Conservation (phyloP, 2,329 filamentous ascomycete species). For the Coniochaeta sp. region DNA sequence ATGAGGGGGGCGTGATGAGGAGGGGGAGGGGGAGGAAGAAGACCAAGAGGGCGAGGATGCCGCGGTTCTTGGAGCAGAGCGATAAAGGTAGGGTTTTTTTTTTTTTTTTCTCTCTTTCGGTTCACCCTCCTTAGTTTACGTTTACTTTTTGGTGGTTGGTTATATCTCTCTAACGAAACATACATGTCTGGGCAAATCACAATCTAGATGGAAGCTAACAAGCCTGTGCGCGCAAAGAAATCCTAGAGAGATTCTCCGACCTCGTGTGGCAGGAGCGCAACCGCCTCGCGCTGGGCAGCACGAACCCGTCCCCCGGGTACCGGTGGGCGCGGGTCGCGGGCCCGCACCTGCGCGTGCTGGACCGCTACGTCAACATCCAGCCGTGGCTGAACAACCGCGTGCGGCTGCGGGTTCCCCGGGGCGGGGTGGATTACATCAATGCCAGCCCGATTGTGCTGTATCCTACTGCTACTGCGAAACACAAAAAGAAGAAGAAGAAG, state of each 20-base stretch:
- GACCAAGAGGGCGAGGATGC: conserved; percentile 17
- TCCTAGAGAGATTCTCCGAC: conserved; percentile 44
- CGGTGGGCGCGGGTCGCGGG: conserved; percentile 45
- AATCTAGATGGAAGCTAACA: too few relatives aligned
- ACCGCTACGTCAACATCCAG: conserved; percentile 85
- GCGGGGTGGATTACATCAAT: conserved; percentile 72
- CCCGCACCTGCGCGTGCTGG: conserved; percentile 53
- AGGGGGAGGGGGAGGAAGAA: not conserved
- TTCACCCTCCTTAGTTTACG: too few relatives aligned
- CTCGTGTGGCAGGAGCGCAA: conserved; percentile 45
- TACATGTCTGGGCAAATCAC: not conserved
- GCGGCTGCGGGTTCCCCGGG: conserved; percentile 68
- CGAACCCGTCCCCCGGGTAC: conserved; percentile 28
- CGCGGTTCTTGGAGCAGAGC: conserved; percentile 44
- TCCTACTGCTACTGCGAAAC: too few relatives aligned
- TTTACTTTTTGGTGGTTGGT: too few relatives aligned
- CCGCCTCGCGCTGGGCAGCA: conserved; percentile 31
- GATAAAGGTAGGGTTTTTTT: conserved; percentile 34
- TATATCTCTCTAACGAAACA: not conserved
- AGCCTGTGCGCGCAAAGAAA: conserved; percentile 22
- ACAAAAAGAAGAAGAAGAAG: conserved; percentile 11
- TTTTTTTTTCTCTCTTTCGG: not conserved
- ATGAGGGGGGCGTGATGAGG: too few relatives aligned
- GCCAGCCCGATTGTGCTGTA: conserved; percentile 62
- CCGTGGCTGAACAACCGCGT: conserved; percentile 85